Conservation (phyloP, 192 early-diverging fungal species). For the Coemansia sp. region DNA sequence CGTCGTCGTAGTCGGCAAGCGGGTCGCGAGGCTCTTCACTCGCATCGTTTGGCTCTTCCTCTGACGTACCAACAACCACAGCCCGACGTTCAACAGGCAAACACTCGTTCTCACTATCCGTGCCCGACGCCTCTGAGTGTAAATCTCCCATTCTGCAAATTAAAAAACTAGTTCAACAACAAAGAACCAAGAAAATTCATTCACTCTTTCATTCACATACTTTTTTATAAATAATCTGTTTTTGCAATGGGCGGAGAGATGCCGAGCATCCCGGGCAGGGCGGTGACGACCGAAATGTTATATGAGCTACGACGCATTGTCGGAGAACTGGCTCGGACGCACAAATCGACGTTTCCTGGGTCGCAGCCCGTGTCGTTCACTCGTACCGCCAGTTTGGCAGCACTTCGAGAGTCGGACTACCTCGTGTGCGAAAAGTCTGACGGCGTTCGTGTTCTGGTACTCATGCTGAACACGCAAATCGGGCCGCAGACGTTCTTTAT, state of each 20-base stretch:
- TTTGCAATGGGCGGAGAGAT: constrained; percentile 20
- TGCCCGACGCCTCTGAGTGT: not conserved
- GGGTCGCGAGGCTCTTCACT: not conserved
- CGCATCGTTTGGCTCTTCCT: not conserved
- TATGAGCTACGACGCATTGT: constrained; percentile 16
- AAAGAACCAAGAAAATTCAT: too few species aligned
- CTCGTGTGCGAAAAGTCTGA: constrained; percentile 85
- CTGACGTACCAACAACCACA: too few species aligned
- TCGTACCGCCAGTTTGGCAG: constrained; percentile 3
- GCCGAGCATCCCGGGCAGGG: constrained; percentile 21
- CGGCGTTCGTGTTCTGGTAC: constrained; percentile 67
- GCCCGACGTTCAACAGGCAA: too few species aligned
- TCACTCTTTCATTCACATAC: not conserved
- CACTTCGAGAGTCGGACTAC: constrained; percentile 48
- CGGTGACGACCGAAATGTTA: not conserved
- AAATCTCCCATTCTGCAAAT: not conserved
- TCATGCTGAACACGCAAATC: constrained; percentile 6
- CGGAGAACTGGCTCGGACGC: constrained; percentile 5
- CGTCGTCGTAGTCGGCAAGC: constrained; percentile 9
- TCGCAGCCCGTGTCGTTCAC: constrained; percentile 48
- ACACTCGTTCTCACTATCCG: not conserved
- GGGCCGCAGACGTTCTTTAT: constrained; percentile 15
- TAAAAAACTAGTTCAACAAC: not conserved
- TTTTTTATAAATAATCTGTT: not conserved
- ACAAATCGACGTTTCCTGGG: constrained; percentile 22